Evolutionary conservation across 305 asterid genomes (phyloP), one percentile per base, ranked within the genome.

Genomic region (Ilex paraguariensis): DNA sequence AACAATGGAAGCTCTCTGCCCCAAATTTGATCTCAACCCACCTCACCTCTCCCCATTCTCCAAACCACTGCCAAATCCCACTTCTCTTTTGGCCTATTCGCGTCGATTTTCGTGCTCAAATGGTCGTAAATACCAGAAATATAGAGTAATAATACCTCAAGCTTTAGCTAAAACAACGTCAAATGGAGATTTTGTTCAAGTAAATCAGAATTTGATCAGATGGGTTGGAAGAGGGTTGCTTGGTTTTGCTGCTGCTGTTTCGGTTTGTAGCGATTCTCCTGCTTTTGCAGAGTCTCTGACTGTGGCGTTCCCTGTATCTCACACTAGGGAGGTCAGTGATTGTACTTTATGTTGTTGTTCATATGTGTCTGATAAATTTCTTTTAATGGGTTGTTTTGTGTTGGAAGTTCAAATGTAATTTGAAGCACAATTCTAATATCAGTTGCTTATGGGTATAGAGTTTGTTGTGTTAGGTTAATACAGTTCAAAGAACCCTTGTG

Each of bases 271-370:
- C 40, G 70, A 74, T 66, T 82, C 94, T 60, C 81, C 96, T 7
- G 88, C 87, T 72, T 69, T 70, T 4, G 97, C 97, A 0, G 84
- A 89, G 69, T 85, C 97, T 46, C 62, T 91, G 10, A 91, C 98
- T 44, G 87, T 91, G 32, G 97, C 98, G 13, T 91, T 91, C 66
- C 97, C 98, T 50, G 87, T 82, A 80, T 91, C 98, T 66, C 98
- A 79, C 76, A 67, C 82, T 1, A 90, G 77, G 62, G 96, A 91
- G 98, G 98, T 88, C 51, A 66, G 60, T 69, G 9, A 55, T 21
- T 62, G 10, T 54, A 54, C 7, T 5, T 1, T 1, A 52, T 3
- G 40, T 33, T 17, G 30, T 59, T 36, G 7, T 10, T 49, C 15
- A 28, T 62, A 54, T 8, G n/a, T 49, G 53, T 36, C 8, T 57